These are phyloP conservation scores for Colletotrichum paranaense DNA, from an alignment of 2,329 filamentous ascomycete genomes.

Conservation along the genomic window DNA sequence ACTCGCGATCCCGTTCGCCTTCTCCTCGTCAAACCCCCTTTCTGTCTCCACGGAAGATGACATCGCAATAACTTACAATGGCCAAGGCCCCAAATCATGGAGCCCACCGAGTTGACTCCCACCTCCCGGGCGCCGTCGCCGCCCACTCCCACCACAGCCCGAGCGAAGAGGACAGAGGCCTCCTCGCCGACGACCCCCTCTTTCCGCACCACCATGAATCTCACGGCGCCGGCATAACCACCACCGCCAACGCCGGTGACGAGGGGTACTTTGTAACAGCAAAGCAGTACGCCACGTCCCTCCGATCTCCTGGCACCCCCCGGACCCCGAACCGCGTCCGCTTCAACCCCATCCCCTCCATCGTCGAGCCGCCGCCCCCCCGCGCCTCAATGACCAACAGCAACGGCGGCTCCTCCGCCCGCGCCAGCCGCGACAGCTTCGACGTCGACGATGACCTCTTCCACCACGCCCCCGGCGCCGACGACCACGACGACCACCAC, in stretches of 20 bases:
- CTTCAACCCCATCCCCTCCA: conserved; percentile 70
- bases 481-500: conserved; percentile 47
- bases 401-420: conserved; percentile 20
- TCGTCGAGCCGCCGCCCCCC: conserved; percentile 42
- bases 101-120: conserved; percentile 34
- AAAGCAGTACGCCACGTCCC: conserved; percentile 26
- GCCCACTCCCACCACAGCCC: conserved; percentile 2
- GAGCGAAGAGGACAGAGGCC: conserved; percentile 39
- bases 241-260: conserved; percentile 23
- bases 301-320: conserved; percentile 55
- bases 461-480: conserved; percentile 26
- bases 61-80: conserved; percentile 38
- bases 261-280: conserved; percentile 24
- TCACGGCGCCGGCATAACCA: not conserved
- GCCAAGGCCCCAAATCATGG: conserved; percentile 37
- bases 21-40: not conserved
- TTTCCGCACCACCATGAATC: conserved; percentile 28
- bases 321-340: conserved; percentile 79
- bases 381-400: conserved; percentile 31
- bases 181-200: conserved; percentile 39
- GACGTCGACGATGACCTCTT: conserved; percentile 36
- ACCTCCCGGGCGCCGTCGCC: conserved; percentile 27
- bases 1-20: not conserved
- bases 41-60: conserved; percentile 32
- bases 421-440: conserved; percentile 33